Evolutionary conservation across 345 rosid genomes (phyloP), one percentile per base, ranked within the genome.

Genomic region (Moringa oleifera): DNA sequence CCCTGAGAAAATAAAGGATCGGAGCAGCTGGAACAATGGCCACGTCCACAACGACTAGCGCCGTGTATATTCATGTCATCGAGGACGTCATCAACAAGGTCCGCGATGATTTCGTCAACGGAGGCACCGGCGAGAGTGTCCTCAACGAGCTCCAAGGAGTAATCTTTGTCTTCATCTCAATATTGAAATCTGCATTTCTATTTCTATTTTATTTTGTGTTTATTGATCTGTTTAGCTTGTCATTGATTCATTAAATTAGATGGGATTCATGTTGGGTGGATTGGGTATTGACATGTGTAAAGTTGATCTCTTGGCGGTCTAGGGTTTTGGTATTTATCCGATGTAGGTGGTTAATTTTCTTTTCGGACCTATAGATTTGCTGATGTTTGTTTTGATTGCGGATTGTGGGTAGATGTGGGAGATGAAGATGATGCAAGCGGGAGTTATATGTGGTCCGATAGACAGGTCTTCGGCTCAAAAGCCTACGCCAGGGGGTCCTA

Each of bases 111-210:
- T 95, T 95, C 71, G 53, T 86, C 67, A 73, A 77, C 75, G 91
- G 91, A 25, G 97, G 93, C 9, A 90, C 96, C 0, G 97, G 96
- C 53, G 99, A 88, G 74, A 70, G 72, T 69, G 95, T 87, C 59
- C 97, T 95, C 68, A 67, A 10, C 63, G 94, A 88, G 71, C 99
- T 95, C 53, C 97, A 95, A 81, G 93, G 85, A 73, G 99, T 95
- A 79, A 83, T 70, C 41, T 58, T 55, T 62, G 6, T 16, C 12
- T 41, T 4, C 12, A 1, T 4, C 47, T 41, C 47, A 15, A 41
- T 41, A 1, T 41, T 41, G 47, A 41, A 41, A 41, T 41, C 47
- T 23, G 23, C 68, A n/a, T 2, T 51, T 45, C 37, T 46, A 21
- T 47, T 57, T 25, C 16, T 2, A 9, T 72, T 61, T 55, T 0